These are phyloP conservation scores for Fusarium longipes DNA, from an alignment of 2,329 filamentous ascomycete genomes.

Conservation along the genomic window DNA sequence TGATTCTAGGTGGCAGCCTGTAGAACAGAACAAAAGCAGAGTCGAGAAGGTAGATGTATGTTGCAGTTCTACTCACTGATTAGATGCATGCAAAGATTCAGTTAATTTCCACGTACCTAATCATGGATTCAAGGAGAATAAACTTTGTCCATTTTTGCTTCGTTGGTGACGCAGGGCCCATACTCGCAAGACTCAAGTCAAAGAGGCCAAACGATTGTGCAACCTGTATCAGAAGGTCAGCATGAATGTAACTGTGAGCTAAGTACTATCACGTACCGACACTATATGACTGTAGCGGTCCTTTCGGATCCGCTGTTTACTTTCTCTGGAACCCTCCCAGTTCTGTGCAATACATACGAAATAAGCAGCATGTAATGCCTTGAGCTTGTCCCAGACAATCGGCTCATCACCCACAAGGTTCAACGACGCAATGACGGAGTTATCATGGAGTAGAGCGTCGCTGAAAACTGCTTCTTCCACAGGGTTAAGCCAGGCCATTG, in stretches of 20 bases:
- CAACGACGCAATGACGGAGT: not conserved
- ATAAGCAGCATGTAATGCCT: not conserved
- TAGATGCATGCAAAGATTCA: accelerated
- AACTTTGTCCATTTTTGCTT: not conserved
- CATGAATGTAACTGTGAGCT: not conserved
- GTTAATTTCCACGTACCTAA: not conserved
- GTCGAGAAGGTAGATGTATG: not conserved
- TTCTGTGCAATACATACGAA: not conserved
- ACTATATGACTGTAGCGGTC: not conserved
- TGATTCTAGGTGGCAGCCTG: not conserved
- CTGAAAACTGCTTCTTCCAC: not conserved
- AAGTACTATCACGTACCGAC: not conserved
- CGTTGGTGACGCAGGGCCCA: not conserved
- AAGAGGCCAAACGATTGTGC: not conserved
- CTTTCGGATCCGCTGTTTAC: not conserved
- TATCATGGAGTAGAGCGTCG: not conserved
- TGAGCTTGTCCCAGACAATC: not conserved
- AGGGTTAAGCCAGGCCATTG: not conserved
- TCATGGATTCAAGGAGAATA: not conserved
- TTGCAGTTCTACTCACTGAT: not conserved
- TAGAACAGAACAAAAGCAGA: not conserved
- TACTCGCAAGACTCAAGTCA: not conserved
- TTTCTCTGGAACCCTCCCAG: not conserved
- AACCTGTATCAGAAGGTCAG: not conserved
- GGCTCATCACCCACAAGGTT: not conserved